phyloP scores from a whole-genome alignment of 1,139 yeast species.

The Hemisphaericaspora xylofermentans region DNA sequence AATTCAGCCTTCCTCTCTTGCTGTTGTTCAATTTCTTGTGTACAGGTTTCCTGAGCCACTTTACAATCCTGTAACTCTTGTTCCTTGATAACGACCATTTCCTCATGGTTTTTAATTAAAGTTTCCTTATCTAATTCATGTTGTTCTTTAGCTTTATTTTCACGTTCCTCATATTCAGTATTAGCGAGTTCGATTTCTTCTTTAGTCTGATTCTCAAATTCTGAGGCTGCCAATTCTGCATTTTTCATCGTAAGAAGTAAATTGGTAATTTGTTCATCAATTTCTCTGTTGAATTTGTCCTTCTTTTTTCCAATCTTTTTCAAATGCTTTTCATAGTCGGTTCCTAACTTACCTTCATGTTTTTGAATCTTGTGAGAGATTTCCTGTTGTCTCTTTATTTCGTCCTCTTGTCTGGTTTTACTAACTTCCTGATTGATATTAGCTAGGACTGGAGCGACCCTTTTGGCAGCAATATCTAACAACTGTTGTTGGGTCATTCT shows the following conservation, averaged over 20 bases:
- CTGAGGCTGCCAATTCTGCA: slow-evolving; percentile 33
- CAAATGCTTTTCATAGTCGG: slow-evolving; percentile 42
- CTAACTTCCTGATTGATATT: slow-evolving; percentile 52
- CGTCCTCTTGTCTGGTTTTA: slow-evolving; percentile 48
- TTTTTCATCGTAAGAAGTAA: slow-evolving; percentile 30
- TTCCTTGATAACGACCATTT: slow-evolving; percentile 47
- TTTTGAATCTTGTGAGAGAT: slow-evolving; percentile 37
- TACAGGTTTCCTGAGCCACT: slow-evolving; percentile 44
- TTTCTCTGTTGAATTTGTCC: slow-evolving; percentile 39
- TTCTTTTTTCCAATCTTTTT: slow-evolving; percentile 41
- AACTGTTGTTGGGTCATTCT: slow-evolving; percentile 55
- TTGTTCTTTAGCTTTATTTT: slow-evolving; percentile 45
- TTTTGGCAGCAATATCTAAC: slow-evolving; percentile 53
- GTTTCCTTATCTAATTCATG: slow-evolving; percentile 49
- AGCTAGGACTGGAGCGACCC: slow-evolving; percentile 56
- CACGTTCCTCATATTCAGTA: slow-evolving; percentile 46
- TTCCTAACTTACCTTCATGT: slow-evolving; percentile 46
- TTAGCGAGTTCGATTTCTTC: slow-evolving; percentile 48
- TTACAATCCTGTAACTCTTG: slow-evolving; percentile 52
- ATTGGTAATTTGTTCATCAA: slow-evolving; percentile 35
- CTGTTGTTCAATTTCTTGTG: slow-evolving; percentile 45
- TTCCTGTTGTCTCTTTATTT: slow-evolving; percentile 42
- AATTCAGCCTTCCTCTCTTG: slow-evolving; percentile 43
- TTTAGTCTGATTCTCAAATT: slow-evolving; percentile 39
- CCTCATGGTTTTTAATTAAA: slow-evolving; percentile 44